A percentile compares a stretch with the other conserved stretches of the same genome.
phyloP scores from a whole-genome alignment of 2,329 filamentous ascomycete species.

The Fusarium sp. region DNA sequence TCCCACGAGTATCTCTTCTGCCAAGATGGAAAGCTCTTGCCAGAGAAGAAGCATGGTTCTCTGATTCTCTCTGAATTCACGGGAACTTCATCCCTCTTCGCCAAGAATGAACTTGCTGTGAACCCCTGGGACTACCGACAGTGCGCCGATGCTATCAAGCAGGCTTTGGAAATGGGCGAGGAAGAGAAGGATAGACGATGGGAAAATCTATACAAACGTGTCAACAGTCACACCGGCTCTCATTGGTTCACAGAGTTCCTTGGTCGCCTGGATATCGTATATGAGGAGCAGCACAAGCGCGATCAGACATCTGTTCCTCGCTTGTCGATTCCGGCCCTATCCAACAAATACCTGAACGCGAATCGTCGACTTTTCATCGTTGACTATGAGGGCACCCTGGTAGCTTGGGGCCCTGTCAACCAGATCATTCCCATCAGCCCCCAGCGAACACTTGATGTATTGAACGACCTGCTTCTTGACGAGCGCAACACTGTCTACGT shows the following conservation, averaged over 20 bases:
- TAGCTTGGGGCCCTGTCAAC: conserved; percentile 84
- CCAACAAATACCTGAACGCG: conserved; percentile 71
- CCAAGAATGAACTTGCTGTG: conserved; percentile 80
- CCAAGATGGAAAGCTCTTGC: conserved; percentile 79
- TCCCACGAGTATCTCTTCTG: conserved; percentile 94
- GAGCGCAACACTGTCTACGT: conserved; percentile 88
- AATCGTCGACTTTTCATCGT: conserved; percentile 83
- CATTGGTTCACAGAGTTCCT: conserved; percentile 86
- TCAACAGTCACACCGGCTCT: conserved; percentile 83
- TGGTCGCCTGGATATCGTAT: conserved; percentile 75
- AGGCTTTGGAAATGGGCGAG: conserved; percentile 80
- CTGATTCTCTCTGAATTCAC: conserved; percentile 96
- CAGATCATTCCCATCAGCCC: conserved; percentile 88
- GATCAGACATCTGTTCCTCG: conserved; percentile 89
- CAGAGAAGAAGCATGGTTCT: conserved; percentile 82
- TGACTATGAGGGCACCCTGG: conserved; percentile 92
- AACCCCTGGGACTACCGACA: conserved; percentile 96
- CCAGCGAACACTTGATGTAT: conserved; percentile 79
- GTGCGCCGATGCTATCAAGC: conserved; percentile 85
- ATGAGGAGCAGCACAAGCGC: conserved; percentile 84
- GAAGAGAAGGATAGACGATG: conserved; percentile 80
- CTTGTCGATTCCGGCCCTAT: conserved; percentile 73
- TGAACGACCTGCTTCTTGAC: conserved; percentile 84
- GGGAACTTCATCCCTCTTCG: conserved; percentile 87
- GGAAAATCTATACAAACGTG: conserved; percentile 75